A percentile compares a stretch with the other conserved stretches of the same genome.
Evolutionary conservation across 306 rosid genomes (phyloP).

Genomic region (Delonix regia): DNA sequence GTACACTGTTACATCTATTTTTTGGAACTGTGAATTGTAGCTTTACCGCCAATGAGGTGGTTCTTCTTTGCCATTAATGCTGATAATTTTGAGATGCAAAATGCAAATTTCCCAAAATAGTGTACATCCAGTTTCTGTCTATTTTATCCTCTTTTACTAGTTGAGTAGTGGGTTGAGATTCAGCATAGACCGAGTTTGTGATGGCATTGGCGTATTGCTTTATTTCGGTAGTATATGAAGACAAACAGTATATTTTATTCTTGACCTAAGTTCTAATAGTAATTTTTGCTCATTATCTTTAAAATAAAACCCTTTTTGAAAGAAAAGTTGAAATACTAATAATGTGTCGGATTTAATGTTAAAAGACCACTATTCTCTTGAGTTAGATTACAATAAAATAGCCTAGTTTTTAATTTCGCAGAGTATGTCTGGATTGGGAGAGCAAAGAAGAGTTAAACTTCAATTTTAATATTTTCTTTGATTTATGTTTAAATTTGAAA

Average conservation of each 20-base stretch:
- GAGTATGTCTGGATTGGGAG: neutral
- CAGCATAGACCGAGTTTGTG: neutral
- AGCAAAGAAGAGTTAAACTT: too few relatives aligned
- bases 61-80: neutral
- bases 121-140: neutral
- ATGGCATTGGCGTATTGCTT: neutral
- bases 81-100: neutral
- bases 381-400: neutral
- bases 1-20: neutral
- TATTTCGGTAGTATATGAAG: neutral
- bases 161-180: neutral
- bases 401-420: neutral
- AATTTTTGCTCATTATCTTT: neutral
- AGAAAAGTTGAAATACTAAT: neutral
- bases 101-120: neutral
- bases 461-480: neutral
- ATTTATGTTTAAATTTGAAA: neutral
- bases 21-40: neutral
- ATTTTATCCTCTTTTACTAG: neutral
- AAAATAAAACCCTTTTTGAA: neutral
- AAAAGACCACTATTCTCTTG: neutral
- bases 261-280: neutral
- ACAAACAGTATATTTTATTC: neutral
- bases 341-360: neutral
- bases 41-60: neutral